Evolutionary conservation across 225 moss, liverwort and hornwort species (phyloP).

Genomic region (Antitrichia curtipendula): DNA sequence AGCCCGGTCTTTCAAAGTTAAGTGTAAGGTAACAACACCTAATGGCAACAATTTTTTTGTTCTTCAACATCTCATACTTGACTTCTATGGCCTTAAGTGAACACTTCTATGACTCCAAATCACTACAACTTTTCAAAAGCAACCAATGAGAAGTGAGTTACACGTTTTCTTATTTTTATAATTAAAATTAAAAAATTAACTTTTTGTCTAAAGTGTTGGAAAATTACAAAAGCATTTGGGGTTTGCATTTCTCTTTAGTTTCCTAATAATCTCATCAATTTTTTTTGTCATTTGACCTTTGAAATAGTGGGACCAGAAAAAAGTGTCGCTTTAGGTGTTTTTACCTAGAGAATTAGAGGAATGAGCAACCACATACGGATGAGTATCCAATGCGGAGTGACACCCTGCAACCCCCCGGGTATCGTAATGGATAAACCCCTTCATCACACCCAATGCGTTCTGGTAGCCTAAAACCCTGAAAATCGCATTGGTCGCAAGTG

Average conservation of each 20-base stretch:
- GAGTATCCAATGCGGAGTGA: background rate
- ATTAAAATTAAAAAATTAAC: background rate
- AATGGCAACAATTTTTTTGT: background rate
- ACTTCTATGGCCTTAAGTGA: background rate
- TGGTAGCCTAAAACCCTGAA: background rate
- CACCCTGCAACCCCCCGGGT: background rate
- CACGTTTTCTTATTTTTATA: no score
- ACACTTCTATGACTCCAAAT: background rate
- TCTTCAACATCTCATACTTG: no score
- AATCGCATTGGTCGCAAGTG: background rate
- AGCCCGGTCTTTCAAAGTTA: accelerated
- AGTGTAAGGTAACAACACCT: background rate
- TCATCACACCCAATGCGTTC: background rate
- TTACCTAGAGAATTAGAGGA: background rate
- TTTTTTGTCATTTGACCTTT: no score
- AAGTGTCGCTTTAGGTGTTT: background rate
- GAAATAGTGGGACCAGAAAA: background rate
- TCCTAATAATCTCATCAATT: background rate
- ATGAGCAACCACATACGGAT: background rate
- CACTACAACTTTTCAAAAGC: background rate
- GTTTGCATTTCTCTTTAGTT: background rate
- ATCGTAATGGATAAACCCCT: background rate
- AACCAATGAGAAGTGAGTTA: background rate
- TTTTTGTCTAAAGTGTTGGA: accelerated
- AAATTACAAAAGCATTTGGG: background rate